Conservation (phyloP, 169 alveolate genomes). For the Plasmodium blacklocki region DNA sequence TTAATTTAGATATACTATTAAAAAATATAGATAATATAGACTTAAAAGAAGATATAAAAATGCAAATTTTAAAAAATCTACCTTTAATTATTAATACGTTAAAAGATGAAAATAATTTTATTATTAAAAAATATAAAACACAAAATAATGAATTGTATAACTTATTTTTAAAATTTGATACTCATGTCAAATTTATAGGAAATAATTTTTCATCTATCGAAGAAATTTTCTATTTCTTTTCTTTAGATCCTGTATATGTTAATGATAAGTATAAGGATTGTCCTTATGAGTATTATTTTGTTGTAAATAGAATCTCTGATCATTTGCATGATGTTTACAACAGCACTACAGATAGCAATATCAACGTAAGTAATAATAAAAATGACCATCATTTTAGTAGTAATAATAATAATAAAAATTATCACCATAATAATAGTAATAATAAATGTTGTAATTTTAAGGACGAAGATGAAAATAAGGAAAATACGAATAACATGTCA, state of each 20-base stretch:
- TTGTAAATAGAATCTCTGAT: neutral
- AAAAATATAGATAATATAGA: constrained; percentile 12
- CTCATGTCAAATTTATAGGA: constrained; percentile 32
- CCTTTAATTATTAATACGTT: constrained; percentile 45
- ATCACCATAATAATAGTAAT: too few species aligned
- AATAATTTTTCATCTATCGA: constrained; percentile 24
- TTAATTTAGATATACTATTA: constrained; percentile 28
- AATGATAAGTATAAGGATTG: constrained; percentile 38
- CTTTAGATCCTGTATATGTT: constrained; percentile 45
- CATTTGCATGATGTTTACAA: neutral
- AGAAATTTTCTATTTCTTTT: constrained; percentile 59
- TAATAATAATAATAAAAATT: neutral
- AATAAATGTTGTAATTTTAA: neutral
- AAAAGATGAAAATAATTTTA: constrained; percentile 18
- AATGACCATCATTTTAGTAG: neutral
- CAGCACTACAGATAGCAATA: neutral
- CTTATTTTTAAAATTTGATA: constrained; percentile 24
- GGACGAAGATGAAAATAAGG: too few species aligned
- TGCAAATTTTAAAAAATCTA: constrained; percentile 6
- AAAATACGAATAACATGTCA: too few species aligned
- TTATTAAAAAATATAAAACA: constrained; percentile 44
- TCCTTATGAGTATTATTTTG: constrained; percentile 53
- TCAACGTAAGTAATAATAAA: neutral
- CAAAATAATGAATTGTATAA: constrained; percentile 29
- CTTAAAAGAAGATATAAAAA: constrained; percentile 29